These are phyloP conservation scores for Fomitopsis serialis DNA, from an alignment of 768 basidiomycete genomes.

Conservation along the genomic window DNA sequence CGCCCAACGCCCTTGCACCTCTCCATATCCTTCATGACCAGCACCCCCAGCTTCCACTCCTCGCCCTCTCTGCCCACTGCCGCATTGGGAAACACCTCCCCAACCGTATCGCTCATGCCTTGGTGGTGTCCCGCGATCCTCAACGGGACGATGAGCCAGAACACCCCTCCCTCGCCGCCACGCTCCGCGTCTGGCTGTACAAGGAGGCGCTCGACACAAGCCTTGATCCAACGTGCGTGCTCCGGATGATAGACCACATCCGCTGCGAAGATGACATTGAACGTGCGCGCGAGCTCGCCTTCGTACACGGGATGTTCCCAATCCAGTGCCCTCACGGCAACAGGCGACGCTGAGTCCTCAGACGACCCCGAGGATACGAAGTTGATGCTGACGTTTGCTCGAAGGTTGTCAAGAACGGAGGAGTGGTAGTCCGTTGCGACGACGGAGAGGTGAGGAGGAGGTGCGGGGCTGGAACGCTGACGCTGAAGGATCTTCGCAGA, in stretches of 20 bases:
- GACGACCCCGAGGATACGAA: conserved; percentile 23
- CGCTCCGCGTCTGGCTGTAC: conserved; percentile 6
- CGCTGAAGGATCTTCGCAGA: conserved; percentile 41
- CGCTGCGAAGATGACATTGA: conserved; percentile 72
- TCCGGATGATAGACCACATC: conserved; percentile 73
- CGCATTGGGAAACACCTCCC: conserved; percentile 41
- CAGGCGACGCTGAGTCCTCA: conserved; percentile 15
- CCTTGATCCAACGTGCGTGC: conserved; percentile 66
- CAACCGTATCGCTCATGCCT: conserved; percentile 52
- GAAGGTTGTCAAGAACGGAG: conserved; percentile 66
- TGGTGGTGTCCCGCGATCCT: conserved; percentile 62
- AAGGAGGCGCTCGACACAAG: conserved; percentile 52
- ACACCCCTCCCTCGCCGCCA: conserved; percentile 34
- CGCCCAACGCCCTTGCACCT: conserved; percentile 54
- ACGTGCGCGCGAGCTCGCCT: conserved; percentile 34
- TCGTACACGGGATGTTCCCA: conserved; percentile 49
- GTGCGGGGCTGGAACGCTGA: neutral
- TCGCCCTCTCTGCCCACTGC: neutral
- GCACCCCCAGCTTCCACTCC: conserved; percentile 35
- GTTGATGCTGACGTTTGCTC: conserved; percentile 54
- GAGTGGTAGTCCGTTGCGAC: conserved; percentile 78
- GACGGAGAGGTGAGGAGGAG: conserved; percentile 26
- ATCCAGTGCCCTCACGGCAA: conserved; percentile 52
- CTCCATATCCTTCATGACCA: conserved; percentile 41
- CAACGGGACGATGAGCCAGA: conserved; percentile 71